Evolutionary conservation across 805 yeast species (phyloP).

Genomic region (Millerozyma acaciae): DNA sequence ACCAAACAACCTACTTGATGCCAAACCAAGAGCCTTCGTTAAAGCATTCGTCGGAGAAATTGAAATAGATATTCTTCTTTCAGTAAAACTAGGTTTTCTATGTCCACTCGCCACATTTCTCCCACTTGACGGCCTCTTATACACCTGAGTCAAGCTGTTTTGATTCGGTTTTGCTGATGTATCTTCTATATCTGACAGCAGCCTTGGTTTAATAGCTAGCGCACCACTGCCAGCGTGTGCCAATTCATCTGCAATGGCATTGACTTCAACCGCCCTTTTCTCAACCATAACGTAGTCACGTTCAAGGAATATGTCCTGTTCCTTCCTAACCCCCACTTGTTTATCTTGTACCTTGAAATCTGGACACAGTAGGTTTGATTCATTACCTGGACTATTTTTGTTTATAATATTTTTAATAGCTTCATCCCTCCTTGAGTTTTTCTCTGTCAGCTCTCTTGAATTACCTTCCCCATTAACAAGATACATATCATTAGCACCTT

Average conservation of each 20-base stretch:
- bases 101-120: slow-evolving; percentile 45
- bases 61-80: slow-evolving; percentile 62
- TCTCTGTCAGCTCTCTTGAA: too few species aligned
- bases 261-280: slow-evolving; percentile 90
- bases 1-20: slow-evolving; percentile 85
- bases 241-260: slow-evolving; percentile 91
- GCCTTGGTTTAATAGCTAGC: slow-evolving; percentile 39
- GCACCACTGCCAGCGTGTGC: slow-evolving; percentile 57
- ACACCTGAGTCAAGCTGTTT: slow-evolving; percentile 4
- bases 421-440: slow-evolving; percentile 36
- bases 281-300: slow-evolving; percentile 93
- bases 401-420: slow-evolving; percentile 42
- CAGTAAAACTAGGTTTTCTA: slow-evolving; percentile 60
- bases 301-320: slow-evolving; percentile 53
- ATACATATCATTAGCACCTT: too few species aligned
- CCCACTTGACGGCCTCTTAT: slow-evolving; percentile 32
- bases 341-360: slow-evolving; percentile 1
- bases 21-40: slow-evolving; percentile 80
- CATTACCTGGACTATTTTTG: slow-evolving; percentile 44
- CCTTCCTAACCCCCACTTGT: slow-evolving; percentile 17
- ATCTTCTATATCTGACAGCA: slow-evolving; percentile 26
- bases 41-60: slow-evolving; percentile 84
- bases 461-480: too few species aligned
- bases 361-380: slow-evolving; percentile 8
- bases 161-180: slow-evolving; percentile 7